Evolutionary conservation across 164 flowering plant genomes (phyloP).

Genomic region (Aristolochia californica): DNA sequence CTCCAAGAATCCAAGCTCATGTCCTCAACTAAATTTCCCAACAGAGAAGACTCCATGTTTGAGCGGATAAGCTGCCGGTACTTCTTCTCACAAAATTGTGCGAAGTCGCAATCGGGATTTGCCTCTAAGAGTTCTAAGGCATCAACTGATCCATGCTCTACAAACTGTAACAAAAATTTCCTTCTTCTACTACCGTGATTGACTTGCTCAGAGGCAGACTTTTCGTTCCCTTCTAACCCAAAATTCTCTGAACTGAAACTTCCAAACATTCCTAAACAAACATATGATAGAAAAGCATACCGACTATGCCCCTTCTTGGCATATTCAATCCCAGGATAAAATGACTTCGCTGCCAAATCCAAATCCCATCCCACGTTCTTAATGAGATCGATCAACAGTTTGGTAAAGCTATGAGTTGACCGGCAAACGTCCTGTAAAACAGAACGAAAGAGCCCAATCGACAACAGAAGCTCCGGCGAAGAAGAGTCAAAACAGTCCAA

Average conservation of each 20-base stretch:
- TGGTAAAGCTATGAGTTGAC: slow-evolving; percentile 45
- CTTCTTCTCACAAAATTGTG: slow-evolving; percentile 67
- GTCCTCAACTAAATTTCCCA: slow-evolving; percentile 41
- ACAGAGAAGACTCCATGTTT: slow-evolving; percentile 70
- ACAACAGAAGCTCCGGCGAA: slow-evolving; percentile 31
- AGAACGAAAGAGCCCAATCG: slow-evolving; percentile 59
- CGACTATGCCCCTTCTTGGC: slow-evolving; percentile 49
- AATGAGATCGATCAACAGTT: slow-evolving; percentile 66
- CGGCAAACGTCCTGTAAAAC: slow-evolving; percentile 50
- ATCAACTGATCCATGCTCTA: slow-evolving; percentile 47
- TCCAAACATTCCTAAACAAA: slow-evolving; percentile 68
- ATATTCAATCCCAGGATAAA: slow-evolving; percentile 49
- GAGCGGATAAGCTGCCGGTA: slow-evolving; percentile 73
- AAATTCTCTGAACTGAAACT: slow-evolving; percentile 50
- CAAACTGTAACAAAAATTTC: slow-evolving; percentile 35
- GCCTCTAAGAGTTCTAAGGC: slow-evolving; percentile 54
- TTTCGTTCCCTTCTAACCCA: slow-evolving; percentile 31
- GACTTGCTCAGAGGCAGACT: slow-evolving; percentile 23
- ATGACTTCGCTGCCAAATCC: slow-evolving; percentile 61
- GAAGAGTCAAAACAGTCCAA: slow-evolving; percentile 20
- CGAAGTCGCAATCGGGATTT: slow-evolving; percentile 43
- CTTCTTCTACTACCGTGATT: slow-evolving; percentile 8
- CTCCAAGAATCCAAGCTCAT: slow-evolving; percentile 59
- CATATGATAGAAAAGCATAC: slow-evolving; percentile 75
- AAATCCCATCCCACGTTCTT: slow-evolving; percentile 76